A percentile compares a stretch with the other conserved stretches of the same genome.
phyloP scores from a whole-genome alignment of 2,329 filamentous ascomycete genomes.

The Bipolaris oryzae region DNA sequence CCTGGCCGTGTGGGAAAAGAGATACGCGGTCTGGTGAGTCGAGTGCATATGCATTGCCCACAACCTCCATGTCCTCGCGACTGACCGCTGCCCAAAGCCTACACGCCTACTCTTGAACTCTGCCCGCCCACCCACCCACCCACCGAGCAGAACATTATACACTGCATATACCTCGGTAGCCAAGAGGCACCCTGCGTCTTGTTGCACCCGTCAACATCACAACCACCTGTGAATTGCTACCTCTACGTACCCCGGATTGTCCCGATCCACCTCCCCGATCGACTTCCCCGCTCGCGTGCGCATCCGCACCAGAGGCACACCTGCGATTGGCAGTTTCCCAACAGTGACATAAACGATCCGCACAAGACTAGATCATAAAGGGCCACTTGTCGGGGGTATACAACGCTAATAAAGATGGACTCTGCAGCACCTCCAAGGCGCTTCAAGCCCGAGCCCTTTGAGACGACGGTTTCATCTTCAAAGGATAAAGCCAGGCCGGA shows the following conservation, averaged over 20 bases:
- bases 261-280: slow-evolving; percentile 34
- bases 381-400: slow-evolving; percentile 4
- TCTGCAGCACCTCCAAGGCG: slow-evolving; percentile 40
- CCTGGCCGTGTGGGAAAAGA: slow-evolving; percentile 32
- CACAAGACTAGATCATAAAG: slow-evolving; percentile 13
- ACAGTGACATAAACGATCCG: slow-evolving; percentile 23
- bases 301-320: slow-evolving; percentile 27
- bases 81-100: slow-evolving; percentile 23
- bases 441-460: slow-evolving; percentile 48
- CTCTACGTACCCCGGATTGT: slow-evolving; percentile 26
- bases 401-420: slow-evolving; percentile 32
- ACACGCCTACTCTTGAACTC: slow-evolving; percentile 15
- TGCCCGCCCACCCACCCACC: slow-evolving; percentile 1
- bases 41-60: neutral
- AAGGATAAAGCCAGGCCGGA: slow-evolving; percentile 70
- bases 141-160: slow-evolving; percentile 10
- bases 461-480: slow-evolving; percentile 52
- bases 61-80: slow-evolving; percentile 12
- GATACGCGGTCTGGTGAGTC: slow-evolving; percentile 25
- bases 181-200: neutral
- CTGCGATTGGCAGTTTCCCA: slow-evolving; percentile 19
- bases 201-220: neutral
- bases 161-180: neutral
- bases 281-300: slow-evolving; percentile 34
- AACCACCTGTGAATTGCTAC: neutral